Evolutionary conservation across 139 green algal genomes (phyloP), one percentile per base, ranked within the genome.

Genomic region (Asterochloris erici): DNA sequence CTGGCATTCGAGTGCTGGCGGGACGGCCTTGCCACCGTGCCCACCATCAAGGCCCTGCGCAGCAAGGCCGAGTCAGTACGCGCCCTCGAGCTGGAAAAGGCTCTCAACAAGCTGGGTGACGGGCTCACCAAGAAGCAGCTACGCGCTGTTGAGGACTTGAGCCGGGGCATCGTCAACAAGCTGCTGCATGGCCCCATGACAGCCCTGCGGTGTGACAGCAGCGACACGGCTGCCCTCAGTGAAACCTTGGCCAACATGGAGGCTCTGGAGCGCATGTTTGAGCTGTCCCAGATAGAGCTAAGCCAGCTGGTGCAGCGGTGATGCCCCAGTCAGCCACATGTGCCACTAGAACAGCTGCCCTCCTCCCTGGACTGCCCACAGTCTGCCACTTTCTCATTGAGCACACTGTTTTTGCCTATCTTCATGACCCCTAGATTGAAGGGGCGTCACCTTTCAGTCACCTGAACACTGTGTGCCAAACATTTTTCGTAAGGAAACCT

Each of bases 111-210:
- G 85, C 84, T 99, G 54, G 96, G 96, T 16, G 95, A 98, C 0
- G 94, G 92, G 47, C 83, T 98, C 79, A 97, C 88, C 79, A 99
- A 99, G 93, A 99, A 99, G 92, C 92, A 99, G 91, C 89, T 94
- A 84, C 95, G 94, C 76, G 87, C 86, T 54, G 88, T 99, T 23
- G 97, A 99, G 92, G 97, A 99, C 84, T 89, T 99, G 60, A 95
- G 85, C 85, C 88, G 91, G 63, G 90, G 92, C 71, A 99, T 99
- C 79, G 92, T 99, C 14, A 99, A 99, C 94, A 99, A 99, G 93
- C 91, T 99, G 82, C 90, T 99, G 85, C 97, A 99, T 87, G 97
- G 97, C 17, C 97, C 97, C 74, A 99, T 99, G 97, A 95, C 93
- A 17, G 94, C 96, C 66, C 91, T 99, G 75, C 91, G 97, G 28